Base-by-base conservation (phyloP, 129 eudicot species). In the Ambrosia artemisiifolia region DNA sequence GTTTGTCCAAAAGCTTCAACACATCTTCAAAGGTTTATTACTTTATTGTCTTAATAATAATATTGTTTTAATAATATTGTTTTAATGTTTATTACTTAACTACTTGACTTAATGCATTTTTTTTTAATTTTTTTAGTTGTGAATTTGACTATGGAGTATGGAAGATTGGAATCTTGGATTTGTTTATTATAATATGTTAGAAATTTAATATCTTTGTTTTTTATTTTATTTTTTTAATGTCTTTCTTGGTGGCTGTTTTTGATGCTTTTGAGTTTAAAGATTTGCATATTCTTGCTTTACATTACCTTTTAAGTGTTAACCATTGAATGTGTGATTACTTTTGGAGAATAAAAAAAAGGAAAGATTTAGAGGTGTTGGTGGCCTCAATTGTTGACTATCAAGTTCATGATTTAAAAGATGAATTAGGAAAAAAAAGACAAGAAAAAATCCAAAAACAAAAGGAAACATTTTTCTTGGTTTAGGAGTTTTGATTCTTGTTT, bases 11-110 rank as follows among this genome's bases (percentile, higher is more conserved):
- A 81, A 89, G 88, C 85, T 82, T 89, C 63, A 84, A 84, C 80
- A 86, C 92, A 84, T 89, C 92, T 77, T 86, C 96, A 3, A 89
- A 89, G 96, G 96, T 89, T 53, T 14, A 40, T 40, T 40, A 7
- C 9, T 40, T 1, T 24, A 24, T 24, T 24, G 28, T 24, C 1
- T 24, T 24, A n/a, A n/a, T 24, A 24, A 1, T 6, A 38, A 16
- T 32, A 7, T 79, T 24, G n/a, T n/a, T n/a, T n/a, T n/a, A n/a
- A n/a, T n/a, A n/a, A n/a, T 36, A 36, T 70, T 63, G 66, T 59
- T 78, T 63, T 78, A 42, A 19, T 66, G n/a, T 42, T 61, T 40
- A 6, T 20, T 75, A 18, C 54, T 57, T 75, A 6, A 38, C 1
- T 40, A 36, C 42, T 36, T 36, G 7, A 36, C 7, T 36, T 36